Evolutionary conservation across 495 filamentous ascomycete genomes (phyloP).

Genomic region (Letharia columbiana): DNA sequence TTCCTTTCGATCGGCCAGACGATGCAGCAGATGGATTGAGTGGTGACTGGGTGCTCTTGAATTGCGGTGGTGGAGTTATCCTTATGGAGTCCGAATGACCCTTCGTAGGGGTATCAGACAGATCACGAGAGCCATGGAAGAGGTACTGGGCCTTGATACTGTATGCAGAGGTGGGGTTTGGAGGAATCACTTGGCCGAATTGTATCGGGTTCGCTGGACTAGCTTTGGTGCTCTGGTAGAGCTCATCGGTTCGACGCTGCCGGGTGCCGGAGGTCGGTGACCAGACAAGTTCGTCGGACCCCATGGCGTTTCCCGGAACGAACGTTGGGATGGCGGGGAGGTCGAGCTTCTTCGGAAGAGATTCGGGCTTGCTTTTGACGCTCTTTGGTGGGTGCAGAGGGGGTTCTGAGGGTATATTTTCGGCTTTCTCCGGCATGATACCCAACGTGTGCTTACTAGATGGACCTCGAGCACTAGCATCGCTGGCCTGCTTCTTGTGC

Average conservation of each 20-base stretch:
- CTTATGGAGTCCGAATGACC: not conserved
- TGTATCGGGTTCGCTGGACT: not conserved
- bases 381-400: not conserved
- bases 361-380: not conserved
- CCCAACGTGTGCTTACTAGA: not conserved
- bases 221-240: not conserved
- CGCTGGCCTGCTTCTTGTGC: not conserved
- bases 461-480: not conserved
- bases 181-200: not conserved
- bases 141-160: not conserved
- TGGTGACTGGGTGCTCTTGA: conserved; percentile 1
- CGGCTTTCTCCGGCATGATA: not conserved
- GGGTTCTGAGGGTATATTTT: not conserved
- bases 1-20: not conserved
- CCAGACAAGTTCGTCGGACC: conserved; percentile 6
- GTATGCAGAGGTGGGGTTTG: not conserved
- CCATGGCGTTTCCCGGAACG: not conserved
- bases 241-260: conserved; percentile 10
- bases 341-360: not conserved
- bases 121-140: conserved; percentile 1
- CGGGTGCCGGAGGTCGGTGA: conserved; percentile 12
- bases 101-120: not conserved
- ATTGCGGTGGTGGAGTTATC: not conserved
- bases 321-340: conserved; percentile 4
- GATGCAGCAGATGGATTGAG: not conserved